Base-by-base conservation (phyloP, 305 asterid species). In the Solanum aculeatissimum region DNA sequence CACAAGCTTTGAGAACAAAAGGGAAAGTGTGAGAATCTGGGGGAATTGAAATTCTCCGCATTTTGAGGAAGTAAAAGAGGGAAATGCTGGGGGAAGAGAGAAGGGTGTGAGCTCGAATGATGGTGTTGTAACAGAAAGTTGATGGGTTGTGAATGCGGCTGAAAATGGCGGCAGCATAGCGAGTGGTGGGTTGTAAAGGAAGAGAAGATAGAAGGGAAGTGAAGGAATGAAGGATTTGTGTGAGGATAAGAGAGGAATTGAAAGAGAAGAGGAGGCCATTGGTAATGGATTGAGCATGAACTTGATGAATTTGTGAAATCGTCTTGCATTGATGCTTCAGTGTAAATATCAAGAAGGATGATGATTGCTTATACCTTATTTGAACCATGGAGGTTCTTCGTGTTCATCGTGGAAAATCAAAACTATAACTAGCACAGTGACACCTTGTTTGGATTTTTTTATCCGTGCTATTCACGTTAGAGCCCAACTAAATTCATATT, bases 251-350 rank as follows among this genome's bases (percentile, higher is more conserved):
- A 7, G 66, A 47, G 57, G 90, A 91, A 82, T 86, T 85, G 75
- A 92, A 87, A 13, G 89, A 88, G 42, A 91, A 58, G 66, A 90
- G 91, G 83, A 93, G 88, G 83, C 95, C 95, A 85, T 87, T 87
- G 16, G 95, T 85, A 75, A 91, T 87, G 90, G 93, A 90, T 75
- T 93, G 98, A 43, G 95, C 98, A 84, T 94, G 97, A 83, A 93
- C 82, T 91, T 95, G 97, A 54, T 89, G 90, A 84, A 94, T 84
- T 47, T 91, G 96, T 32, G 89, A 45, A 63, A 66, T 83, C 85
- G 87, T 88, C 87, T 89, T 93, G 94, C 95, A 94, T 86, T 72
- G 77, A 1, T 60, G 83, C 65, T 82, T 91, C 77, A 94, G 93
- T 14, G 71, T 87, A 79, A 65, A 74, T 8, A 88, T 69, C 85